Evolutionary conservation across 2,329 filamentous ascomycete species (phyloP).

Genomic region (Aspergillus unguis): DNA sequence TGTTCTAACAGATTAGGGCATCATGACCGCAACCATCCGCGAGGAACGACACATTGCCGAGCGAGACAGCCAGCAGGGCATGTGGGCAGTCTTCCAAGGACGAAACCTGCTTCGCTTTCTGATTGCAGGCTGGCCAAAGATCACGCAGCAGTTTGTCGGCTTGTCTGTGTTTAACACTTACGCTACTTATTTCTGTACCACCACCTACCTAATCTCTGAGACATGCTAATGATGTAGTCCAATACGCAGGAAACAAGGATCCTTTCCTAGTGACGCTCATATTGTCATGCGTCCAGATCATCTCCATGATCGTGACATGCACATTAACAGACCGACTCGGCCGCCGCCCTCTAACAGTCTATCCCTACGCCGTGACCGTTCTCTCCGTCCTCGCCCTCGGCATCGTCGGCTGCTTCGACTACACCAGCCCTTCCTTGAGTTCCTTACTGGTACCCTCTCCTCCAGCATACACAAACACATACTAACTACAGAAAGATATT

Average conservation of each 20-base stretch:
- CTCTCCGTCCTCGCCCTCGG: constrained; percentile 38
- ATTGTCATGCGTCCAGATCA: constrained; percentile 41
- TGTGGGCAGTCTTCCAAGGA: constrained; percentile 37
- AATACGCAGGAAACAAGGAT: constrained; percentile 42
- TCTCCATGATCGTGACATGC: constrained; percentile 42
- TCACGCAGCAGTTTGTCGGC: constrained; percentile 42
- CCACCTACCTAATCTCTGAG: no score
- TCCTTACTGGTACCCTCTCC: constrained; percentile 35
- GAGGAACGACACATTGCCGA: constrained; percentile 33
- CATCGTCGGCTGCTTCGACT: constrained; percentile 43
- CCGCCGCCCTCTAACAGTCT: constrained; percentile 40
- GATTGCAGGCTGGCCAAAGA: constrained; percentile 41
- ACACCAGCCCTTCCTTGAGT: constrained; percentile 30
- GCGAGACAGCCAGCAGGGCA: constrained; percentile 26
- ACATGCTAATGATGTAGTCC: constrained; percentile 27
- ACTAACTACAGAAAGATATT: constrained; percentile 32
- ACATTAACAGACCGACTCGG: constrained; percentile 35
- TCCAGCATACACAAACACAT: background rate
- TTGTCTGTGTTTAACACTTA: constrained; percentile 41
- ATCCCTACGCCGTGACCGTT: constrained; percentile 39
- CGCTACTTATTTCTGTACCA: constrained; percentile 37
- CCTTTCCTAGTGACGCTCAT: constrained; percentile 45
- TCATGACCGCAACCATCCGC: constrained; percentile 36
- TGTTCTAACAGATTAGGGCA: constrained; percentile 19
- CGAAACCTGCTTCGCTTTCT: constrained; percentile 38